Percentiles rank a stretch among this genome's conserved stretches.
Evolutionary conservation across 2,329 filamentous ascomycete genomes (phyloP).

Genomic region (Emmonsia crescens): DNA sequence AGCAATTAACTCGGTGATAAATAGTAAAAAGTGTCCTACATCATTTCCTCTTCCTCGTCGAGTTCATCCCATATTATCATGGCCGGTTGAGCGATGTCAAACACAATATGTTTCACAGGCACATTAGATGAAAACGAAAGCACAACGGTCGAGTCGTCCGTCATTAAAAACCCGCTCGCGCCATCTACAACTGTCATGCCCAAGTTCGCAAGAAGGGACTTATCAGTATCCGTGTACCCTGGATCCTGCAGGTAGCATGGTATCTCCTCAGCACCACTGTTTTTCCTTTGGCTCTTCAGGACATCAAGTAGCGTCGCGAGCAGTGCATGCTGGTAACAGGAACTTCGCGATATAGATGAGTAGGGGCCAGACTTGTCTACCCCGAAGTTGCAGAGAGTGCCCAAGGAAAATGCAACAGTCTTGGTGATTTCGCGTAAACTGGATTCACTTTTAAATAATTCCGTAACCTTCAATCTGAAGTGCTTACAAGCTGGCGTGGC

Average conservation of each 20-base stretch:
- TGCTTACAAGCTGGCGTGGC: constrained; percentile 4
- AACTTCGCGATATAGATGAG: background rate
- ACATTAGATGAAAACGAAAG: constrained; percentile 25
- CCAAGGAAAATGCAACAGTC: constrained; percentile 9
- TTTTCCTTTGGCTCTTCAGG: constrained; percentile 7
- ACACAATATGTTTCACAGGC: constrained; percentile 29
- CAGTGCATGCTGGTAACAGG: constrained; percentile 18
- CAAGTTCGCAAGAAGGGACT: constrained; percentile 11
- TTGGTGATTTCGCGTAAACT: constrained; percentile 3
- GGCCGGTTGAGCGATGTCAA: constrained; percentile 28
- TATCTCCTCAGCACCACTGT: background rate
- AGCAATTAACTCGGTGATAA: background rate
- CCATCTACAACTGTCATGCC: constrained; percentile 20
- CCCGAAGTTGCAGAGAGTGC: background rate
- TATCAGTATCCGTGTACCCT: constrained; percentile 16
- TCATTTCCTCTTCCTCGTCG: background rate
- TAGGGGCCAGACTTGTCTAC: background rate
- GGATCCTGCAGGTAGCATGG: constrained; percentile 22
- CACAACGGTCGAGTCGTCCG: constrained; percentile 30
- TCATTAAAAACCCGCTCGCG: constrained; percentile 26
- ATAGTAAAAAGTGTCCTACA: background rate
- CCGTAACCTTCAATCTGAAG: constrained; percentile 1
- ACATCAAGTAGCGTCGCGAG: constrained; percentile 15
- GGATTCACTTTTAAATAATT: background rate
- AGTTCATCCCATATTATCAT: constrained; percentile 22